These are phyloP conservation scores for Arthrobotrys sinensis DNA, from an alignment of 2,329 filamentous ascomycete genomes.

Conservation along the genomic window DNA sequence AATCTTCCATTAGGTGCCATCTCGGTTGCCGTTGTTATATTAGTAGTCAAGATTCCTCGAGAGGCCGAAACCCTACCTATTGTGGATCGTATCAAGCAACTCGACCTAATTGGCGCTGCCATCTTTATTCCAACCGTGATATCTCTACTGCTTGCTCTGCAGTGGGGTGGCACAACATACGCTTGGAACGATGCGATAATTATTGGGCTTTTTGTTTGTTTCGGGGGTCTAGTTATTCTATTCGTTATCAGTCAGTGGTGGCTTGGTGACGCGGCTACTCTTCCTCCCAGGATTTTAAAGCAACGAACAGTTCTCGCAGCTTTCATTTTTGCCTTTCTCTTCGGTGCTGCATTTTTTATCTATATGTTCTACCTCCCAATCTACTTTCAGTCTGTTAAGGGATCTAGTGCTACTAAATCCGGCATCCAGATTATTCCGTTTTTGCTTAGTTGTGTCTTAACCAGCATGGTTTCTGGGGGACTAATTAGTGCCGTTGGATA, in stretches of 20 bases:
- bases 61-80: no score
- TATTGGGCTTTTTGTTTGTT: slow-evolving; percentile 70
- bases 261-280: slow-evolving; percentile 71
- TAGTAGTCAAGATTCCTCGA: slow-evolving; percentile 69
- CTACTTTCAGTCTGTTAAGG: slow-evolving; percentile 74
- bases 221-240: slow-evolving; percentile 67
- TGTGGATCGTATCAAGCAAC: slow-evolving; percentile 67
- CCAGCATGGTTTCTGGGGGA: slow-evolving; percentile 69
- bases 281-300: slow-evolving; percentile 69
- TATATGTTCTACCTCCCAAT: slow-evolving; percentile 72
- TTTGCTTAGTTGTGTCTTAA: no score
- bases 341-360: slow-evolving; percentile 70
- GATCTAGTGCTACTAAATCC: slow-evolving; percentile 71
- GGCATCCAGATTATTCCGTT: slow-evolving; percentile 72
- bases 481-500: slow-evolving; percentile 73
- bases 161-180: slow-evolving; percentile 74
- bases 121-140: slow-evolving; percentile 72
- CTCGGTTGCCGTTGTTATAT: slow-evolving; percentile 70
- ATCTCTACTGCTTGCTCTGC: slow-evolving; percentile 75
- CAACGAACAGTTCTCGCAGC: slow-evolving; percentile 69
- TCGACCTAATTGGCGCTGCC: slow-evolving; percentile 72
- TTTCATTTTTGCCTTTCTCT: slow-evolving; percentile 68
- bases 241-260: slow-evolving; percentile 68
- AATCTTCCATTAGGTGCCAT: slow-evolving; percentile 74
- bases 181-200: slow-evolving; percentile 69